A percentile compares a stretch with the other conserved stretches of the same genome.
phyloP scores from a whole-genome alignment of 768 basidiomycete species.

The Tubosaeta sp. region DNA sequence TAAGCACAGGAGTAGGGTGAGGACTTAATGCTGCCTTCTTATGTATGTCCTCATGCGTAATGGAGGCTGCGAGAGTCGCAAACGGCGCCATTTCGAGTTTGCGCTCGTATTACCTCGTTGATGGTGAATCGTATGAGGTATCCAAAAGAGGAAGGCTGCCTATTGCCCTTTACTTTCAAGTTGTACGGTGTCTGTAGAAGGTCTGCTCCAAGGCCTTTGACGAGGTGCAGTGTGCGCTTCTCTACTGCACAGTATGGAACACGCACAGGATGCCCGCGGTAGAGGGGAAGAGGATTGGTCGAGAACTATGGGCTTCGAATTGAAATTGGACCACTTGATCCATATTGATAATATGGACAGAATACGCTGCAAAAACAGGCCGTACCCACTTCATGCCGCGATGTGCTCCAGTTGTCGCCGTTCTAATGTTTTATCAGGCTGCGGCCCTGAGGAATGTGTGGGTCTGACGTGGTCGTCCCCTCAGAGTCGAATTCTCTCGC shows the following conservation, averaged over 20 bases:
- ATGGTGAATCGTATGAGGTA: constrained; percentile 5
- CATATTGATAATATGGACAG: constrained; percentile 14
- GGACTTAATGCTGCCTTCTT: constrained; percentile 22
- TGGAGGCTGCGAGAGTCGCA: constrained; percentile 24
- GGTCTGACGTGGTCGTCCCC: constrained; percentile 13
- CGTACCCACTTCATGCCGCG: constrained; percentile 20
- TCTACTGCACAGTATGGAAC: constrained; percentile 23
- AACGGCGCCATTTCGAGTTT: constrained; percentile 22
- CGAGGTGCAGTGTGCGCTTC: constrained; percentile 18
- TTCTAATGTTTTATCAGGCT: constrained; percentile 17
- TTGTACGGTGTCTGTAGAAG: too few relatives aligned
- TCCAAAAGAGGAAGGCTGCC: constrained; percentile 26
- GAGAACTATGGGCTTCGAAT: constrained; percentile 23
- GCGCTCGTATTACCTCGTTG: not conserved
- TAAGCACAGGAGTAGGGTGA: constrained; percentile 47
- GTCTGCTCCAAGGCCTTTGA: too few relatives aligned
- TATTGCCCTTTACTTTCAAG: too few relatives aligned
- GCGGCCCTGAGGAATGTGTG: constrained; percentile 23
- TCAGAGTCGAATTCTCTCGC: not conserved
- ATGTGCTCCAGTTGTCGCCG: constrained; percentile 9
- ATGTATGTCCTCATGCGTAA: constrained; percentile 38
- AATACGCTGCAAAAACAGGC: constrained; percentile 6
- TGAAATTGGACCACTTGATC: constrained; percentile 24
- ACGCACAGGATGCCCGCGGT: constrained; percentile 30
- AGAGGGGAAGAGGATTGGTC: constrained; percentile 28